Evolutionary conservation across 371 early-diverging fungal genomes (phyloP).

Genomic region (Mucor ambiguus): DNA sequence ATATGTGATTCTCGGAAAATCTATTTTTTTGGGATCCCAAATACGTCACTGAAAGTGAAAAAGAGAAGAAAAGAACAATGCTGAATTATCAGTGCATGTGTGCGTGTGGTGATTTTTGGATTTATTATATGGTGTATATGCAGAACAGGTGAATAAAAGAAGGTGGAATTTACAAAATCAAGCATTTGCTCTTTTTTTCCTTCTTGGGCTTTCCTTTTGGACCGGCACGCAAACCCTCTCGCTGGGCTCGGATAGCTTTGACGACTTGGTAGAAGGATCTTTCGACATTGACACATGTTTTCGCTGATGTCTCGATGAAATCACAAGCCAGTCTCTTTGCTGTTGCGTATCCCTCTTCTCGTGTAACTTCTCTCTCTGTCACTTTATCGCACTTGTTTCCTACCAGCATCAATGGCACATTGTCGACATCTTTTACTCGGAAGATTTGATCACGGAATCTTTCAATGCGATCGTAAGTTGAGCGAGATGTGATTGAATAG

Average conservation of each 20-base stretch:
- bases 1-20: conserved; percentile 9
- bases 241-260: conserved; percentile 54
- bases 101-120: conserved; percentile 69
- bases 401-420: conserved; percentile 84
- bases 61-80: background rate
- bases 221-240: conserved; percentile 41
- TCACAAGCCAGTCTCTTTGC: conserved; percentile 68
- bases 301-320: conserved; percentile 86
- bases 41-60: background rate
- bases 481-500: conserved; percentile 84
- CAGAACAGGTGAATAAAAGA: conserved; percentile 5
- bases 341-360: conserved; percentile 76
- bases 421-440: conserved; percentile 79
- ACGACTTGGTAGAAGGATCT: conserved; percentile 66
- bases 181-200: conserved; percentile 41
- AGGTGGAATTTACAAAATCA: conserved; percentile 29
- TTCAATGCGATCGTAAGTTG: conserved; percentile 81
- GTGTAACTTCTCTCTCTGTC: conserved; percentile 73
- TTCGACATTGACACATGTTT: conserved; percentile 81
- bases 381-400: conserved; percentile 90
- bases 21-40: conserved; percentile 5
- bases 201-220: conserved; percentile 32
- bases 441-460: conserved; percentile 80
- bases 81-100: background rate
- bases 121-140: conserved; percentile 28